Evolutionary conservation across 2,329 filamentous ascomycete genomes (phyloP), one percentile per base, ranked within the genome.

Genomic region (Sporothrix humicola): DNA sequence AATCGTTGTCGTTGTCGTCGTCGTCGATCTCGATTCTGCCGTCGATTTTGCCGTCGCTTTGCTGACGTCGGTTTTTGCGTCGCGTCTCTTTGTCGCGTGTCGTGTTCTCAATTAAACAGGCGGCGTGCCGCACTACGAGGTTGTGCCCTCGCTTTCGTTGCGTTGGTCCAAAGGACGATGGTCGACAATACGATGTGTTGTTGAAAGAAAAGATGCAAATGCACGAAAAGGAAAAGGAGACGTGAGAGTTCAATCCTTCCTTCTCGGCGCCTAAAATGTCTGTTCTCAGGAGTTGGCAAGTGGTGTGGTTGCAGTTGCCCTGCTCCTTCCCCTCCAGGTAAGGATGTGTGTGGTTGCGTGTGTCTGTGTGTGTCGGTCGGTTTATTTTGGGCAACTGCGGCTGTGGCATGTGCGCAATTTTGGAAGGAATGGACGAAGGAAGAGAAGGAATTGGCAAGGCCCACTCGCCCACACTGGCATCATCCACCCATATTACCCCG

Each of bases 371-470:
- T 26, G 15, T 37, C 20, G 20, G n/a, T 23, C 2, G 20, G 10
- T 68, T 52, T 73, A 65, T 70, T 73, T 63, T 72, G 73, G 69
- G 44, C 48, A 61, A 63, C 10, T 42, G 73, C 69, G 70, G 44
- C 69, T 59, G 52, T 74, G 73, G 71, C 71, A 74, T 71, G 71
- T 73, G 66, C 68, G 56, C 65, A 63, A 72, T 66, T 66, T 31
- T 42, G 61, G 44, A 54, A 63, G 46, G 52, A 26, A 20, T 20
- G 58, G 50, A 26, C 58, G 56, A 26, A 61, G 26, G 42, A 31
- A 20, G 1, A 15, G 15, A 44, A 3, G 56, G 31, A 20, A 20
- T 20, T 9, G 8, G n/a, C 20, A 37, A 37, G 31, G 31, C 31
- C 31, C 31, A 37, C 31, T 37, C 31, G 31, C 23, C 66, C 44